Percentiles rank a stretch among this genome's conserved stretches.
Conservation (phyloP, 78 protist genomes). For the Bigelowiella natans region DNA sequence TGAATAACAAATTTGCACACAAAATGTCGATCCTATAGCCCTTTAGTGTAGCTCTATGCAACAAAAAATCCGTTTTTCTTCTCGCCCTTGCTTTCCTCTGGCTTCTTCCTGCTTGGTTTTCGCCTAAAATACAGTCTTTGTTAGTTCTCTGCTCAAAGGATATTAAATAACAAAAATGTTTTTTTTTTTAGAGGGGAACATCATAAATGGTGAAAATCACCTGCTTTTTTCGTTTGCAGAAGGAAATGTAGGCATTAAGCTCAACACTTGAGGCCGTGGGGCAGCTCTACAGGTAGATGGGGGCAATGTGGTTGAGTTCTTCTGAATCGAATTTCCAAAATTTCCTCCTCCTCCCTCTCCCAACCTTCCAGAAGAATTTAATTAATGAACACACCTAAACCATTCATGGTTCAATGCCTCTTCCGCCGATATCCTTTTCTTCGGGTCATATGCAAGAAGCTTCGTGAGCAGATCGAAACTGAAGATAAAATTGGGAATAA, state of each 20-base stretch:
- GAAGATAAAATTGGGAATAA: neutral
- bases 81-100: neutral
- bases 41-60: no score
- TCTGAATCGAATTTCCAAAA: no score
- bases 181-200: neutral
- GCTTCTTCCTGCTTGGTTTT: neutral
- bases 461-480: neutral
- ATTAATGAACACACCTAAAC: neutral
- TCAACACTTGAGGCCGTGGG: neutral
- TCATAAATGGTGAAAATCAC: no score
- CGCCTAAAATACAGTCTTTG: no score
- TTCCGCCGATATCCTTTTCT: neutral
- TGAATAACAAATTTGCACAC: no score
- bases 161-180: neutral
- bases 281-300: no score
- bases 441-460: neutral
- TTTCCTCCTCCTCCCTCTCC: no score
- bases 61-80: neutral
- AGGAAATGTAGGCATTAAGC: neutral
- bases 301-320: no score
- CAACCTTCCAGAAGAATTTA: neutral
- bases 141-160: neutral
- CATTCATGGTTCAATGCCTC: neutral
- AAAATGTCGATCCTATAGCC: no score
- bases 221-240: neutral